A percentile compares a stretch with the other conserved stretches of the same genome.
Conservation (phyloP, 345 rosid species). For the Sapria himalayana region DNA sequence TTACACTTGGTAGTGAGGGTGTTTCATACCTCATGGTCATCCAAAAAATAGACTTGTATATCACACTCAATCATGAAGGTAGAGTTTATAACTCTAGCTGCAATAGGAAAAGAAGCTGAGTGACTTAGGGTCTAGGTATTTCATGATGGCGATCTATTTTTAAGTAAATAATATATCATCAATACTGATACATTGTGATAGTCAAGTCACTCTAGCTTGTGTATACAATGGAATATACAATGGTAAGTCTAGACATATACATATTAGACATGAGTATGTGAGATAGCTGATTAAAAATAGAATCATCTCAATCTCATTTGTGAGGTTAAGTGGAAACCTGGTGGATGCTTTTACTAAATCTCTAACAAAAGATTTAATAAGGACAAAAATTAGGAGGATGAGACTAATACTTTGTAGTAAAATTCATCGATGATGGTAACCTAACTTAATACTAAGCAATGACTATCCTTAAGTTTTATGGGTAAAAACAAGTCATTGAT, state of each 20-base stretch:
- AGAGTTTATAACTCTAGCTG: background rate
- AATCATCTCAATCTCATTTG: background rate
- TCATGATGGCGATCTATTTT: background rate
- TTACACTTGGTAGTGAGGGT: background rate
- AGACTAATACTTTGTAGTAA: background rate
- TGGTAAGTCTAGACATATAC: conserved; percentile 1
- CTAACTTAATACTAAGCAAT: background rate
- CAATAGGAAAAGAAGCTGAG: background rate
- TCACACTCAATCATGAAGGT: background rate
- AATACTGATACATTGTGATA: background rate
- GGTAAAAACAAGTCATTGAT: background rate
- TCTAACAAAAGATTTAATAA: background rate
- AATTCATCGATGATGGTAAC: background rate
- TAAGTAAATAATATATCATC: background rate
- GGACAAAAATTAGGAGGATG: background rate
- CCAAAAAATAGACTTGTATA: conserved; percentile 2
- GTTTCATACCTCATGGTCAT: background rate
- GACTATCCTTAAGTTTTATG: background rate
- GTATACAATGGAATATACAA: background rate
- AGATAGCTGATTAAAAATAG: background rate
- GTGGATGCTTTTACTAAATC: conserved; percentile 1
- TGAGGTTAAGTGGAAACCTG: background rate
- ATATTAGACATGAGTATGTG: background rate
- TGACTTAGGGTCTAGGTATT: background rate
- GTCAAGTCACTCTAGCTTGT: background rate